Conservation (phyloP, 208 protist species). For the Trichomonas gallinae region DNA sequence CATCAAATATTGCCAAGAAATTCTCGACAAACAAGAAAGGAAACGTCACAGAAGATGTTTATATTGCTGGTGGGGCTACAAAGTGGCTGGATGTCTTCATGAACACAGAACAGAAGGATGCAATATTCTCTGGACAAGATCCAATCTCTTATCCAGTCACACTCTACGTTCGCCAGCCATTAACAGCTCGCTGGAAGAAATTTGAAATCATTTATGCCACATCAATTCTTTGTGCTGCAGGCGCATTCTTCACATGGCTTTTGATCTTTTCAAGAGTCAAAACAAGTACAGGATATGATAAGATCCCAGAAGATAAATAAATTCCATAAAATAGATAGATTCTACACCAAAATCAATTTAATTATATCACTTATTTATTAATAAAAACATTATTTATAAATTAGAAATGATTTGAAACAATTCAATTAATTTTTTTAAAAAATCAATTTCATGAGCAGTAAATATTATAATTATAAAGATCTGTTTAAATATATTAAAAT, state of each 20-base stretch:
- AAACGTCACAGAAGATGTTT: not conserved
- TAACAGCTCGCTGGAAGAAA: not conserved
- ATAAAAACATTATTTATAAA: no score
- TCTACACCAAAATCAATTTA: no score
- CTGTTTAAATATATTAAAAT: no score
- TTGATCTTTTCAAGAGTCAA: not conserved
- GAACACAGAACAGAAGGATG: not conserved
- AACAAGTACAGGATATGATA: not conserved
- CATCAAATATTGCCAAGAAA: not conserved
- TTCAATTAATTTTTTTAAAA: not conserved
- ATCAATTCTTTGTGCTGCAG: not conserved
- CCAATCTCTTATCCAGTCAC: not conserved
- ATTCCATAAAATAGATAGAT: not conserved
- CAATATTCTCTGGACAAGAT: not conserved
- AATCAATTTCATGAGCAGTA: not conserved
- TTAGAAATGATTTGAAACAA: no score
- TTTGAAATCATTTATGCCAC: not conserved
- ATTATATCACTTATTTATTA: no score
- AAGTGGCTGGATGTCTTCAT: not conserved
- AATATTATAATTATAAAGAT: no score
- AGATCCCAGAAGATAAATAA: not conserved
- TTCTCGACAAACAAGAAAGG: not conserved
- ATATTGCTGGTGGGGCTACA: not conserved
- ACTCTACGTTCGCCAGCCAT: not conserved
- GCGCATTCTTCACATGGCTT: not conserved